Evolutionary conservation across 2,329 filamentous ascomycete genomes (phyloP).

Genomic region (Drechmeria coniospora): DNA sequence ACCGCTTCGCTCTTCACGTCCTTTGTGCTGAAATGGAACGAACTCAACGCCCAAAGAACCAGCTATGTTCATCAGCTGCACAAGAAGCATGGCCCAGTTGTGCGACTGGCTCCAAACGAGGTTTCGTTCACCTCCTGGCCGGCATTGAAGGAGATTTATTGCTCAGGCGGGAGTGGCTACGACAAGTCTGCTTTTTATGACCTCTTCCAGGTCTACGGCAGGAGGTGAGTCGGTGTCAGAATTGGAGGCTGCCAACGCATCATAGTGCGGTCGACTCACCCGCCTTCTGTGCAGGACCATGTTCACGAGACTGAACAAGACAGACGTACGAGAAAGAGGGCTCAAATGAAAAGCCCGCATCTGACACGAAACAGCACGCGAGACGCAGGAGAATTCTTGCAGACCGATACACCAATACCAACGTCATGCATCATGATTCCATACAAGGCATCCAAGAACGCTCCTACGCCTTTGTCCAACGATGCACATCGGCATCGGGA

Average conservation of each 20-base stretch:
- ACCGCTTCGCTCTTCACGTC: slow-evolving; percentile 32
- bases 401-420: slow-evolving; percentile 54
- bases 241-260: too few relatives aligned
- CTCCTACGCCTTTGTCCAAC: slow-evolving; percentile 37
- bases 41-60: slow-evolving; percentile 36
- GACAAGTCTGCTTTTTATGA: slow-evolving; percentile 52
- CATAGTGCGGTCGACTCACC: too few relatives aligned
- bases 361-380: slow-evolving; percentile 33
- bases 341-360: background rate
- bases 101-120: slow-evolving; percentile 42
- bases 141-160: slow-evolving; percentile 48
- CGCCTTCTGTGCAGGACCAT: slow-evolving; percentile 43
- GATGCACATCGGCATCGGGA: slow-evolving; percentile 29
- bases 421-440: slow-evolving; percentile 40
- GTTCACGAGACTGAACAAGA: slow-evolving; percentile 42
- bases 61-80: slow-evolving; percentile 41
- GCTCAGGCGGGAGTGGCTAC: slow-evolving; percentile 44
- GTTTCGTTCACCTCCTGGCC: slow-evolving; percentile 40
- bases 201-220: slow-evolving; percentile 41
- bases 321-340: slow-evolving; percentile 23
- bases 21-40: slow-evolving; percentile 36
- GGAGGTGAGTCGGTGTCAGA: slow-evolving; percentile 32
- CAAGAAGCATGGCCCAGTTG: slow-evolving; percentile 36
- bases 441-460: slow-evolving; percentile 42
- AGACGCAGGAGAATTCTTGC: slow-evolving; percentile 47